These are phyloP conservation scores for Nannochloris sp. DNA, from an alignment of 139 green algal species.

Conservation along the genomic window DNA sequence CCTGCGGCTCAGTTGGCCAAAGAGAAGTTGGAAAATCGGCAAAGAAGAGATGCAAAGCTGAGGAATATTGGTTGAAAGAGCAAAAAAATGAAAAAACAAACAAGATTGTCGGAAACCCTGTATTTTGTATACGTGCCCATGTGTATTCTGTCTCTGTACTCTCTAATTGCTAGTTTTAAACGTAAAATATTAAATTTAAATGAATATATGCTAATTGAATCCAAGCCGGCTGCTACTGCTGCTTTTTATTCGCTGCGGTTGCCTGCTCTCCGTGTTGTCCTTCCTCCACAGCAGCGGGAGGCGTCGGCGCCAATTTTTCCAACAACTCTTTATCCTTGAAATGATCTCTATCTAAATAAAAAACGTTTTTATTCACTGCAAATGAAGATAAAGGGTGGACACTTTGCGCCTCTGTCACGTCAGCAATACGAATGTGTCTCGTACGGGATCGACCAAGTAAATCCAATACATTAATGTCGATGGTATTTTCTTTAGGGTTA, in stretches of 20 bases:
- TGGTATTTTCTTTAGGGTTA: not conserved
- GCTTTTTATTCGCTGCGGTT: not conserved
- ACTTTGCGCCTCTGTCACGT: slow-evolving; percentile 17
- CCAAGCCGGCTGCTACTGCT: no score
- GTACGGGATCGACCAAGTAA: slow-evolving; percentile 15
- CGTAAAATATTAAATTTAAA: no score
- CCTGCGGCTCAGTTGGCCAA: slow-evolving; percentile 30
- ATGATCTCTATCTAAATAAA: slow-evolving; percentile 24
- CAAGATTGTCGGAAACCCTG: no score
- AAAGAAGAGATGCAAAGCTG: slow-evolving; percentile 45
- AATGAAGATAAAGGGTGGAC: slow-evolving; percentile 40
- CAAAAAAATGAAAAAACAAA: not conserved
- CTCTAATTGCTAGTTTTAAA: not conserved
- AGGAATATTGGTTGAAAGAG: slow-evolving; percentile 18
- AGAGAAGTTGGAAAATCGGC: slow-evolving; percentile 41
- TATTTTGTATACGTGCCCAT: not conserved
- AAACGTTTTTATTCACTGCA: slow-evolving; percentile 14
- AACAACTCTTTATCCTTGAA: slow-evolving; percentile 37
- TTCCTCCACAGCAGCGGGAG: not conserved
- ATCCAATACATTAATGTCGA: slow-evolving; percentile 16
- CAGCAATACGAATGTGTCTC: slow-evolving; percentile 3
- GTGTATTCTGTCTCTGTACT: not conserved
- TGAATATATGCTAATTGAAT: no score
- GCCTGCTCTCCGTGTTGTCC: not conserved
- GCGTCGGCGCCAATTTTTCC: slow-evolving; percentile 20